These are phyloP conservation scores for Xylaria sp. DNA, from an alignment of 2,329 filamentous ascomycete species.

Conservation along the genomic window DNA sequence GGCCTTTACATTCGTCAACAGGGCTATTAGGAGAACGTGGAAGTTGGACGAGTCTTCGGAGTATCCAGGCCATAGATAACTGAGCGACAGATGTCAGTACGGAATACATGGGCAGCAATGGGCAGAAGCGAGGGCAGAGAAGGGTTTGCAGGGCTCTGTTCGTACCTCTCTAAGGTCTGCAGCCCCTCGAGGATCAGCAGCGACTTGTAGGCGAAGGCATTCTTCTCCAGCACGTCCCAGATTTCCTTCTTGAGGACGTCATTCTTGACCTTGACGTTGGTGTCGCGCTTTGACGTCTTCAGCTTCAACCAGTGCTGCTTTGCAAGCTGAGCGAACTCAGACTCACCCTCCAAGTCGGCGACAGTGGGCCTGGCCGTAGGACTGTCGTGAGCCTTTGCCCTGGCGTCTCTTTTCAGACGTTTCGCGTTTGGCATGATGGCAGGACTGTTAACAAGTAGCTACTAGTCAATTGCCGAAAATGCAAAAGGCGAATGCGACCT, in stretches of 20 bases:
- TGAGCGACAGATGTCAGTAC: conserved; percentile 4
- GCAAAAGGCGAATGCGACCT: conserved; percentile 10
- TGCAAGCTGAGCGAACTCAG: conserved; percentile 69
- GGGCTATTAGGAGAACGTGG: conserved; percentile 78
- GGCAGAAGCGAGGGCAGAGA: background rate
- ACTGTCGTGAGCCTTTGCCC: conserved; percentile 38
- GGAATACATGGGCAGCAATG: background rate
- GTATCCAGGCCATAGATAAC: conserved; percentile 94
- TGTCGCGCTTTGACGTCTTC: conserved; percentile 53
- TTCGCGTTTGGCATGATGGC: conserved; percentile 53
- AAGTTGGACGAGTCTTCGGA: conserved; percentile 83
- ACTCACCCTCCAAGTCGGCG: conserved; percentile 65
- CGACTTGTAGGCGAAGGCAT: conserved; percentile 70
- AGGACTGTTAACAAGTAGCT: conserved; percentile 12
- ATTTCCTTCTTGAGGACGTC: conserved; percentile 81
- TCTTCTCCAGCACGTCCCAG: conserved; percentile 82
- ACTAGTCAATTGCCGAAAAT: conserved; percentile 13
- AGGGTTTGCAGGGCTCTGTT: background rate
- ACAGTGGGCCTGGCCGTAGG: conserved; percentile 55
- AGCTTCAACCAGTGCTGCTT: conserved; percentile 82
- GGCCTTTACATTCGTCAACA: conserved; percentile 83
- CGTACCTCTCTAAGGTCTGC: conserved; percentile 69
- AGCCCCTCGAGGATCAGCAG: conserved; percentile 82
- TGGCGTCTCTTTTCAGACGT: conserved; percentile 49
- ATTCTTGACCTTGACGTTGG: conserved; percentile 70